phyloP scores from a whole-genome alignment of 495 filamentous ascomycete genomes.

The Haplographium delicatum region DNA sequence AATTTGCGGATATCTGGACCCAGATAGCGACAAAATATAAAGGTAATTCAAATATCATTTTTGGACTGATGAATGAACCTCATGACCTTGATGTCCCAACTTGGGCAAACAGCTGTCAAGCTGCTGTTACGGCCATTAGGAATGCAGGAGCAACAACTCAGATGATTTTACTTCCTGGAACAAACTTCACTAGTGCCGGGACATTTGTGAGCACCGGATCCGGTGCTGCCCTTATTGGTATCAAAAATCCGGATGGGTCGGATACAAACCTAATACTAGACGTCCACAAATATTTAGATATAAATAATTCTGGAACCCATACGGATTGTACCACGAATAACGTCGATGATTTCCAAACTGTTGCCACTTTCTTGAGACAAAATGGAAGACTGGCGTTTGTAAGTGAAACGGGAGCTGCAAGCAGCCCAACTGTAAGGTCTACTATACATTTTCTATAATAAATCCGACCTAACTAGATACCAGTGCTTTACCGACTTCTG shows the following conservation, averaged over 20 bases:
- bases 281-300: constrained; percentile 53
- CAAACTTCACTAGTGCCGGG: constrained; percentile 43
- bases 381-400: constrained; percentile 47
- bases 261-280: constrained; percentile 51
- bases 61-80: constrained; percentile 63
- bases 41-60: constrained; percentile 40
- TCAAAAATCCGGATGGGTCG: constrained; percentile 51
- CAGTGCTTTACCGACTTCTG: constrained; percentile 35
- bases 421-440: neutral
- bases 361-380: constrained; percentile 42
- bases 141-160: constrained; percentile 48
- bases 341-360: constrained; percentile 40
- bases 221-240: constrained; percentile 38
- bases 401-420: constrained; percentile 47
- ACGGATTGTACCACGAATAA: constrained; percentile 48
- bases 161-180: constrained; percentile 39
- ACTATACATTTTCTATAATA: neutral
- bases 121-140: constrained; percentile 53
- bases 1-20: constrained; percentile 51
- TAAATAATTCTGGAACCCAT: constrained; percentile 50
- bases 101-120: constrained; percentile 50
- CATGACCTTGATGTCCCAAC: constrained; percentile 29
- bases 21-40: constrained; percentile 53
- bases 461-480: constrained; percentile 18
- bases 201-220: constrained; percentile 40